Conservation (phyloP, 805 yeast species). For the Ogataea saltuana region DNA sequence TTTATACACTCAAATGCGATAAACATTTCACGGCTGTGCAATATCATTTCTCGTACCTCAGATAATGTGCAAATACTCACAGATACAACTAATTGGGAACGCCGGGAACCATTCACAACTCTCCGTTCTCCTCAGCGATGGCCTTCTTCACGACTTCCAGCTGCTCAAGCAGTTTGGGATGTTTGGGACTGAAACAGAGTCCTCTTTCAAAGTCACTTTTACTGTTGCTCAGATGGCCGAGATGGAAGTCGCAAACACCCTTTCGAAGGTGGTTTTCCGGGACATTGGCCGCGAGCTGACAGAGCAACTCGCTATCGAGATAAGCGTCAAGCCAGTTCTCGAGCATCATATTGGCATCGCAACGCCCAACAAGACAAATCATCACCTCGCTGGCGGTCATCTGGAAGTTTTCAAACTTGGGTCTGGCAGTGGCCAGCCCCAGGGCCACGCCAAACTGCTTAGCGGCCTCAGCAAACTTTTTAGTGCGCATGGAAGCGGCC, state of each 20-base stretch:
- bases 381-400: slow-evolving; percentile 68
- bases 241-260: slow-evolving; percentile 60
- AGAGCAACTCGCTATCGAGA: slow-evolving; percentile 67
- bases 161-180: slow-evolving; percentile 50
- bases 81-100: too few relatives aligned
- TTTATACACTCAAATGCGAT: too few relatives aligned
- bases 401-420: slow-evolving; percentile 74
- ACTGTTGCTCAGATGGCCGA: slow-evolving; percentile 64
- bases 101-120: slow-evolving; percentile 28
- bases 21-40: background rate
- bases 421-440: slow-evolving; percentile 66
- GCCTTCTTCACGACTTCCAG: slow-evolving; percentile 47
- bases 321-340: slow-evolving; percentile 58
- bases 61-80: too few relatives aligned
- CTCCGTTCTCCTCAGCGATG: slow-evolving; percentile 62
- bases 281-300: slow-evolving; percentile 55
- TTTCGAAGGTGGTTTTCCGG: slow-evolving; percentile 75
- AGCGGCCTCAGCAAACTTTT: slow-evolving; percentile 58
- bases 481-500: slow-evolving; percentile 53
- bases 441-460: slow-evolving; percentile 66
- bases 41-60: too few relatives aligned
- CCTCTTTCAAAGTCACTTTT: slow-evolving; percentile 74
- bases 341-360: slow-evolving; percentile 64
- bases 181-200: slow-evolving; percentile 57
- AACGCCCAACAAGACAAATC: slow-evolving; percentile 65